Evolutionary conservation across 108 stramenopile genomes (phyloP).

Genomic region (Skeletonema marinoi): DNA sequence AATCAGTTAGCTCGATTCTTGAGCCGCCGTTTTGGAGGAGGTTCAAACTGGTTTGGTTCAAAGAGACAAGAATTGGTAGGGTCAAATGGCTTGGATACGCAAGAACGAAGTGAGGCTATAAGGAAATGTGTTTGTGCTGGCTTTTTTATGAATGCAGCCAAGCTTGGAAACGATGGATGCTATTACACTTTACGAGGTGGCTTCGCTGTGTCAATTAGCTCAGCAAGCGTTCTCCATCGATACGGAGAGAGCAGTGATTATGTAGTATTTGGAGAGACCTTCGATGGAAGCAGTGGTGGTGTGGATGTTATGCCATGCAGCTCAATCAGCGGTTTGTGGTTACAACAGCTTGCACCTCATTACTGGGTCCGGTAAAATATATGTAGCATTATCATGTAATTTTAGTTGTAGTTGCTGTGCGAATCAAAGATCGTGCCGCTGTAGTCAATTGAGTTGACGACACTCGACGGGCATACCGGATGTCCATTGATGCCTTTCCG

Average conservation of each 20-base stretch:
- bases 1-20: slow-evolving; percentile 77
- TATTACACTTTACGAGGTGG: slow-evolving; percentile 91
- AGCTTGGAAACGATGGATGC: slow-evolving; percentile 88
- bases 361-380: slow-evolving; percentile 73
- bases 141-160: slow-evolving; percentile 94
- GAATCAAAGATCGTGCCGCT: slow-evolving; percentile 5
- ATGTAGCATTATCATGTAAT: neutral
- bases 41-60: slow-evolving; percentile 37
- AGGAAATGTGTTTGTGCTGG: slow-evolving; percentile 90
- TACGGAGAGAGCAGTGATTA: slow-evolving; percentile 71
- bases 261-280: slow-evolving; percentile 81
- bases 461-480: slow-evolving; percentile 36
- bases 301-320: slow-evolving; percentile 86
- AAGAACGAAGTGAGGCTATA: slow-evolving; percentile 67
- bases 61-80: slow-evolving; percentile 39
- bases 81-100: slow-evolving; percentile 44
- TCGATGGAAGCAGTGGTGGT: slow-evolving; percentile 79
- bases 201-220: slow-evolving; percentile 66
- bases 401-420: neutral
- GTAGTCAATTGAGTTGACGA: slow-evolving; percentile 24
- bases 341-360: slow-evolving; percentile 96
- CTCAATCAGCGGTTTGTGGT: slow-evolving; percentile 93
- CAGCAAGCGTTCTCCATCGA: slow-evolving; percentile 68
- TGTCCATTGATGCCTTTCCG: slow-evolving; percentile 25
- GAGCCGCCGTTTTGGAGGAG: slow-evolving; percentile 50